Base-by-base conservation (phyloP, 2,329 filamentous ascomycete species). In the Drechslerella dactyloides region DNA sequence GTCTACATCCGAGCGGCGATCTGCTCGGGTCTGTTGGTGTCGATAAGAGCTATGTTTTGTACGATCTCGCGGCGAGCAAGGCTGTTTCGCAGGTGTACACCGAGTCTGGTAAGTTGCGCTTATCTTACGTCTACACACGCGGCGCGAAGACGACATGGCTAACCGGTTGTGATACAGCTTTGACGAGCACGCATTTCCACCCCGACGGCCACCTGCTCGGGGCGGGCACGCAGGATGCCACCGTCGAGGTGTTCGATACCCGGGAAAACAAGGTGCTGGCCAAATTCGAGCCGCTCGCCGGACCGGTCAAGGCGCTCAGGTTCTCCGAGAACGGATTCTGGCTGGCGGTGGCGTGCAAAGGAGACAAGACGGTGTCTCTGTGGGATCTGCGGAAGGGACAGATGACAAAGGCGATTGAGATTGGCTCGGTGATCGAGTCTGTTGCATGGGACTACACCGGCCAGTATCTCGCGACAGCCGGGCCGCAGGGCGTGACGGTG, bases 251-350 rank as follows among this genome's bases (percentile, higher is more conserved):
- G 59, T 97, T 90, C 81, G 90, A 96, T 80, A 89, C 92, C 75
- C 93, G 90, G 80, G 90, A 86, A 0, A 89, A 92, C 40, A 85
- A 88, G 70, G 85, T 87, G 75, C 90, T 91, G 27, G 91, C 91
- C 27, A 87, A 86, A 62, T 96, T 96, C 79, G 82, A 83, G 50
- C 73, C 81, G 19, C 81, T 89, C 0, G 86, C 85, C 6, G 86
- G 87, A 0, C 87, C 92, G 0, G 85, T 97, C 1, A 86, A 90
- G 76, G 86, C 87, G 10, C 82, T 99, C 44, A 84, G 85, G 68
- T 99, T 99, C 81, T 97, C 93, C 0, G 94, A 99, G 80, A 99
- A 99, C 76, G 94, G 94, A 23, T 96, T 90, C 77, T 97, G 93
- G 91, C 88, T 99, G 74, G 93, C 93, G 1, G 90, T 91, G 3